A percentile compares a stretch with the other conserved stretches of the same genome.
These are phyloP conservation scores for cucumber (Cucumis sativus) DNA, from an alignment of 306 rosid genomes.

Conservation along the genomic window Cucumber_9930_V3 NC_026656.2:12444001-12444500, in stretches of 20 bases:
- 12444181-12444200: too few species aligned
- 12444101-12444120: background rate
- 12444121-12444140: background rate
- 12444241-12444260: too few species aligned
- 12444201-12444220: too few species aligned
- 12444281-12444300: background rate
- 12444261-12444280: too few species aligned
- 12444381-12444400: background rate
- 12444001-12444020: background rate
- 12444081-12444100: background rate
- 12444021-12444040: background rate
- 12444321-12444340: background rate
- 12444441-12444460: background rate
- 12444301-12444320: background rate
- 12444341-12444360: background rate
- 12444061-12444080: background rate
- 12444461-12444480: background rate
- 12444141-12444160: background rate
- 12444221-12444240: background rate
- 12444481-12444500: background rate
- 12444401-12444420: background rate
- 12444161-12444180: too few species aligned
- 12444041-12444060: background rate
- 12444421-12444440: background rate
- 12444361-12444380: background rate